Evolutionary conservation across 768 basidiomycete genomes (phyloP), one percentile per base, ranked within the genome.

Genomic region (Termitomyces sp.): DNA sequence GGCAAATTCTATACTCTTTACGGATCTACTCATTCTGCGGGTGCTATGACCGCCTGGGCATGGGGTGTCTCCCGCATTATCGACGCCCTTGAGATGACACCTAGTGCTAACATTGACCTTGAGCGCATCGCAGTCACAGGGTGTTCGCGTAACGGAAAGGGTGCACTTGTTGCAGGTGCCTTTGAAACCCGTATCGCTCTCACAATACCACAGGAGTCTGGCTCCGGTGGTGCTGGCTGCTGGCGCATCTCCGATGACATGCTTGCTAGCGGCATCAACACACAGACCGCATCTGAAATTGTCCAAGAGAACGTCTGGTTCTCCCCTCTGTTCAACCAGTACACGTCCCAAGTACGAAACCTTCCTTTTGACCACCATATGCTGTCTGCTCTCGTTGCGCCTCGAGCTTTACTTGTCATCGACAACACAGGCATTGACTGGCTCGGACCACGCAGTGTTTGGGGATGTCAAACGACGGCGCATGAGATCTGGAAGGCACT

Each of bases 291-390:
- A 4, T 74, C 75, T 6, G 79, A 86, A 67, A 86, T 86, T 63
- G 78, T 86, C 57, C 70, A 69, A 44, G 83, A 86, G 73, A 84
- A 86, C 67, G 82, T 83, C 34, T 86, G 84, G 83, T 82, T 84
- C 77, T 80, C 80, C 31, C 70, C 76, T 18, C 67, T 65, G 54
- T 84, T 84, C 70, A 70, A 77, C 55, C 70, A 72, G 56, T 84
- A 75, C 69, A 78, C 78, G 7, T 77, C 74, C 68, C 68, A 72
- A 44, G 71, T 84, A 33, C 68, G 69, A 64, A 66, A 62, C 54
- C 78, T 86, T n/a, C 82, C 83, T 12, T 78, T 78, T 68, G 84
- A 86, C 70, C 84, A 86, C 70, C 83, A 86, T 67, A 57, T 78
- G 65, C 81, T 85, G 62, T 75, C 80, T 7, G 83, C 73, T 0